A percentile compares a stretch with the other conserved stretches of the same genome.
Evolutionary conservation across 176 grass and related monocot species (phyloP).

Genomic region (Zizania latifolia): DNA sequence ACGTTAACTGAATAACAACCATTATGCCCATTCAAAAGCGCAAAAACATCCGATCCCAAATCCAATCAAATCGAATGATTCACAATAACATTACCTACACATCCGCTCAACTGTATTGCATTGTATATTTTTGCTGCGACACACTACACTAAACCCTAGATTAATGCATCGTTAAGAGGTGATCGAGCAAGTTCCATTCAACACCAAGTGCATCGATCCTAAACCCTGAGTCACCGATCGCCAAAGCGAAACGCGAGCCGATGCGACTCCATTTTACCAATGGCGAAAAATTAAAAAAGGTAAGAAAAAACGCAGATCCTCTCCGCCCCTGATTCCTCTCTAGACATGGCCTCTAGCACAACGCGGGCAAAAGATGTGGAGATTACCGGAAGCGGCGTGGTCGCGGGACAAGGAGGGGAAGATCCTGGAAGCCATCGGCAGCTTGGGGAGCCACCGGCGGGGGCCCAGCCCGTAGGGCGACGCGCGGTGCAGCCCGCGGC

Average conservation of each 20-base stretch:
- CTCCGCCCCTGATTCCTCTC: not conserved
- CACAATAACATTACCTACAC: not conserved
- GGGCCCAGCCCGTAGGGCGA: slow-evolving; percentile 37
- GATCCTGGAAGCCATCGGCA: slow-evolving; percentile 30
- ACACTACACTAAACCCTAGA: slow-evolving; percentile 14
- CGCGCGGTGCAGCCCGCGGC: slow-evolving; percentile 29
- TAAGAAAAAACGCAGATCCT: not conserved
- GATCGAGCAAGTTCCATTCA: not conserved
- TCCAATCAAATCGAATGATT: not conserved
- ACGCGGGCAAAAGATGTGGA: not conserved
- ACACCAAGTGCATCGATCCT: not conserved
- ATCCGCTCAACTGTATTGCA: not conserved
- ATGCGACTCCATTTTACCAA: not conserved
- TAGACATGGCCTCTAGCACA: not conserved
- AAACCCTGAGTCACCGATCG: not conserved
- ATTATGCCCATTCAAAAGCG: not conserved
- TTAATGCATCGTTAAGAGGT: not conserved
- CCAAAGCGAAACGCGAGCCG: not conserved
- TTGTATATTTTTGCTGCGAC: not conserved
- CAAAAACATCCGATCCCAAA: not conserved
- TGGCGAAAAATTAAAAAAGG: not conserved
- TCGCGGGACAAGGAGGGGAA: slow-evolving; percentile 9
- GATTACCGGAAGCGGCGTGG: slow-evolving; percentile 14
- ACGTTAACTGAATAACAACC: not conserved
- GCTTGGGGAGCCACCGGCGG: slow-evolving; percentile 26